Conservation (phyloP, 805 yeast species). For the Candida palmyrensis region DNA sequence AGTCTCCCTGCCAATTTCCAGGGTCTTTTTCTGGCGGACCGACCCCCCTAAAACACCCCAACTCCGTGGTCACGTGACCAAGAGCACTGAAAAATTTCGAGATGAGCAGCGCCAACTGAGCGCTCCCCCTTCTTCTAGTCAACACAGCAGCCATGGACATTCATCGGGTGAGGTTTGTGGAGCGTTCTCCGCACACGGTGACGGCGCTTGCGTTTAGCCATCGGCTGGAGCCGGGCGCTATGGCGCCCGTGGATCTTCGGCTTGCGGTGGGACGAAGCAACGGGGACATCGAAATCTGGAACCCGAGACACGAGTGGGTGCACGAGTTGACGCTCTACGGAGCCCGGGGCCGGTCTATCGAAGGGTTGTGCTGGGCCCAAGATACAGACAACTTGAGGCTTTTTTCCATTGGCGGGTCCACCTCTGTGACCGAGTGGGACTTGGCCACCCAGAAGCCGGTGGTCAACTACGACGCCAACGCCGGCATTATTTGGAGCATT, state of each 20-base stretch:
- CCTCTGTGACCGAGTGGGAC: constrained; percentile 90
- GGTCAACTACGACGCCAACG: constrained; percentile 79
- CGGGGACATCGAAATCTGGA: constrained; percentile 96
- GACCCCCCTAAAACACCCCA: too few relatives aligned
- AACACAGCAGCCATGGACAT: constrained; percentile 48
- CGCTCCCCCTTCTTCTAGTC: background rate
- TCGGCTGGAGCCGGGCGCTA: constrained; percentile 36
- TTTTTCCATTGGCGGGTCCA: constrained; percentile 92
- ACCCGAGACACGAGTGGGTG: constrained; percentile 76
- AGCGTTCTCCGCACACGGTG: constrained; percentile 77
- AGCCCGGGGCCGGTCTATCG: constrained; percentile 78
- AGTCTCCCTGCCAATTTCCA: too few relatives aligned
- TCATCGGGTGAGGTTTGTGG: constrained; percentile 90
- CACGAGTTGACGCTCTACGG: constrained; percentile 73
- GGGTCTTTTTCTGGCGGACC: too few relatives aligned
- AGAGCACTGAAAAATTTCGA: constrained; percentile 12
- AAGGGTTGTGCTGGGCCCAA: constrained; percentile 78
- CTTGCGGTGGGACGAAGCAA: constrained; percentile 90
- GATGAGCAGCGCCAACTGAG: constrained; percentile 9
- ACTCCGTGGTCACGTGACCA: constrained; percentile 3
- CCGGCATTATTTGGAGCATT: constrained; percentile 91
- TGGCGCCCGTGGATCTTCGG: constrained; percentile 51
- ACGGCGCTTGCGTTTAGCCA: constrained; percentile 79
- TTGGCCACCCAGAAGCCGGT: constrained; percentile 65
- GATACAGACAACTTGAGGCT: constrained; percentile 55